Conservation (phyloP, 208 protist genomes). For the Crithidia bombi region DNA sequence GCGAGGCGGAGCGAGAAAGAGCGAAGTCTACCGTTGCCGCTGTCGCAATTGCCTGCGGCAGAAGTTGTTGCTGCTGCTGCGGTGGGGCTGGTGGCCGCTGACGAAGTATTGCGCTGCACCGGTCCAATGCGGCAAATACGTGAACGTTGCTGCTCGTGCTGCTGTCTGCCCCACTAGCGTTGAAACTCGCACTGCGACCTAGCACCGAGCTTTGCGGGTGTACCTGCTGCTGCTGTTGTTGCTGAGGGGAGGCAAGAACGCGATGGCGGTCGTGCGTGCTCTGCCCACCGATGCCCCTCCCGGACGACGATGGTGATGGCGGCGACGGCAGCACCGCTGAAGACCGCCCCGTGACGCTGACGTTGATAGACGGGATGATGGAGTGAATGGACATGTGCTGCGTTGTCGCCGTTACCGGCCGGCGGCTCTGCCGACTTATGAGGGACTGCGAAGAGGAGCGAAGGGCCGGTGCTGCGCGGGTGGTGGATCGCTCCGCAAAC, state of each 20-base stretch:
- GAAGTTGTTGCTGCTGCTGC: neutral
- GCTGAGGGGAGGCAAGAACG: neutral
- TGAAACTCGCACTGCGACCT: constrained; percentile 5
- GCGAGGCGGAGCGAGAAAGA: neutral
- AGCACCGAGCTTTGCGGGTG: neutral
- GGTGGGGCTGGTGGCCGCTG: neutral
- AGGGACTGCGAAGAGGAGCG: constrained; percentile 16
- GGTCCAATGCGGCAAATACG: neutral
- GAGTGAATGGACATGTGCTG: neutral
- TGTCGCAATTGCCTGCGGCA: neutral
- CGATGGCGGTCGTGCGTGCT: neutral
- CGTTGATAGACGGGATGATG: neutral
- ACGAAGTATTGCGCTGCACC: neutral
- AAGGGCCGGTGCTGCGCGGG: neutral
- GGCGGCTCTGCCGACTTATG: constrained; percentile 2
- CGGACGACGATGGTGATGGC: neutral
- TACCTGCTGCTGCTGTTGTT: neutral
- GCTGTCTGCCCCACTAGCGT: constrained; percentile 6
- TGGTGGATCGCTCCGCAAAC: neutral
- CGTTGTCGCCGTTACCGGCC: constrained; percentile 1
- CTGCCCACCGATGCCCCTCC: constrained; percentile 11
- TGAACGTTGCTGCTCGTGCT: constrained; percentile 7
- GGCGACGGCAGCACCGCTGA: neutral
- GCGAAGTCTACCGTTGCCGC: neutral
- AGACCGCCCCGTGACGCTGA: neutral